Base-by-base conservation (phyloP, 192 early-diverging fungal species). In the Linnemannia hyalina region DNA sequence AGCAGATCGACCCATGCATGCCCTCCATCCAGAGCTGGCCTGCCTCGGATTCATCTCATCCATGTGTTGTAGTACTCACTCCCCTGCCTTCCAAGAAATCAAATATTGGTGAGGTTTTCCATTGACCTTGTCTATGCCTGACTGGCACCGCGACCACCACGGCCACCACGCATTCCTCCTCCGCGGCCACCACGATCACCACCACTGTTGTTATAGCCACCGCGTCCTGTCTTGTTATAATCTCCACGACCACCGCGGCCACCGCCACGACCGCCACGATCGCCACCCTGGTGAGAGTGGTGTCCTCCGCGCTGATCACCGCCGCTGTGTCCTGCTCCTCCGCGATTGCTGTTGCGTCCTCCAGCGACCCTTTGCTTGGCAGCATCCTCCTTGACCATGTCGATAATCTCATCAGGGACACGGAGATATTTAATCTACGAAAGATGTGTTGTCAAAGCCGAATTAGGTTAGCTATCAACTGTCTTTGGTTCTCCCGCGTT, bases 321-420 rank as follows among this genome's bases (percentile, higher is more conserved):
- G 32, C 90, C 87, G 29, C 82, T 80, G 36, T 91, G 89, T 20
- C 93, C 91, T 54, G 91, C 88, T 16, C 90, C 82, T 65, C 89
- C 89, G 41, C 90, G 88, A 70, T 83, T 80, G 65, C 88, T 86
- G 74, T 83, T 80, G 32, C 88, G 84, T 70, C 89, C 83, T 49
- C 87, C 80, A 11, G 82, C 55, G 26, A 89, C 90, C 55, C 93
- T 87, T 60, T 92, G 93, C 77, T 92, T 93, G 42, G 75, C 74
- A 74, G 93, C 93, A 46, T 97, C 95, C 77, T 97, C 95, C 82
- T 95, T 97, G 52, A 97, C 97, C 91, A 96, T 95, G 72, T 98
- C 97, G 35, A 99, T 93, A 71, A 96, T 94, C 88, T 95, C 96
- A 79, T 98, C 97, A 32, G 97, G 97, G 47, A 99, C 92, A 72